These are phyloP conservation scores for Malus asiatica DNA, from an alignment of 306 rosid genomes.

Conservation along the genomic window DNA sequence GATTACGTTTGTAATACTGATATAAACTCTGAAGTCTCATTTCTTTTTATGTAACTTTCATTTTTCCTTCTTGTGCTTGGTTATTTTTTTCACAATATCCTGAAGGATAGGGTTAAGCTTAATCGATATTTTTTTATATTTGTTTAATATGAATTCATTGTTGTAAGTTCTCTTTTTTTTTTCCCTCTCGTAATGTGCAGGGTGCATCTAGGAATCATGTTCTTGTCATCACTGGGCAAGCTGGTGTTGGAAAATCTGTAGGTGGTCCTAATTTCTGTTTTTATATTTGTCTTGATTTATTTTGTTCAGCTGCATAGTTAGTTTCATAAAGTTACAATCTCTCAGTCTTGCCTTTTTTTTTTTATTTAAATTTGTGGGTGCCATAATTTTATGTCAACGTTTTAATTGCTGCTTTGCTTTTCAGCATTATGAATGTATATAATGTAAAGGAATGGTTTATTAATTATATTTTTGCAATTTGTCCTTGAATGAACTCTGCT, in stretches of 20 bases:
- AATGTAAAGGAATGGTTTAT: neutral
- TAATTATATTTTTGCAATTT: neutral
- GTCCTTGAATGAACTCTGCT: neutral
- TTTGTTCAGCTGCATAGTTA: neutral
- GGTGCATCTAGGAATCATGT: slow-evolving; percentile 37
- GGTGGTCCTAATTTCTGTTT: slow-evolving; percentile 23
- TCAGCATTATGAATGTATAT: neutral
- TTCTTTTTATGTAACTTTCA: neutral
- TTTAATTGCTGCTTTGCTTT: neutral
- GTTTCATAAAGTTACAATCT: neutral
- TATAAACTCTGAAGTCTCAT: neutral
- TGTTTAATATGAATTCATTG: neutral
- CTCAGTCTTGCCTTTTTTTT: too few species aligned
- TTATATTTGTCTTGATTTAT: neutral
- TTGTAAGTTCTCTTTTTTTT: neutral
- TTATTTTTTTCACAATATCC: neutral
- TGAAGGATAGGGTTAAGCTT: neutral
- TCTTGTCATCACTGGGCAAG: slow-evolving; percentile 74
- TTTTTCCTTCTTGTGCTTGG: neutral
- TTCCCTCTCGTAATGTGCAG: slow-evolving; percentile 33
- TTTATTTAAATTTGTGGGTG: neutral
- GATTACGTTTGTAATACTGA: neutral
- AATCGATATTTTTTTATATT: neutral
- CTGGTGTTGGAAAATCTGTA: slow-evolving; percentile 96
- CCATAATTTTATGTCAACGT: neutral